Evolutionary conservation across 805 yeast genomes (phyloP).

Genomic region (Jamesozyma spencerorum): DNA sequence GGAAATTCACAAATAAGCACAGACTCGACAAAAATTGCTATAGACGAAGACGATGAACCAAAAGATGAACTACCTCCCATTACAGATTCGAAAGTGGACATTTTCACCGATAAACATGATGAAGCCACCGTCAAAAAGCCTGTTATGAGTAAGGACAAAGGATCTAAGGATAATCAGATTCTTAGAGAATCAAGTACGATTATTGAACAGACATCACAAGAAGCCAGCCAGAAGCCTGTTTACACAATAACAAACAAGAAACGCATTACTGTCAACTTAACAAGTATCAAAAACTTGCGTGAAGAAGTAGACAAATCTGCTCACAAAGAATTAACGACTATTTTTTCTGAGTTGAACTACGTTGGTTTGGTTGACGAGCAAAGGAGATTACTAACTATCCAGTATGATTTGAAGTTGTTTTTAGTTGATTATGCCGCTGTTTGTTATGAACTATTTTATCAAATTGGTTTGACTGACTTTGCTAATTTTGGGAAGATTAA

Average conservation of each 20-base stretch:
- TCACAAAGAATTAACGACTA: conserved; percentile 49
- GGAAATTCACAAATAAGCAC: too few relatives aligned
- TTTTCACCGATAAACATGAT: too few relatives aligned
- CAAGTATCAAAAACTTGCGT: conserved; percentile 51
- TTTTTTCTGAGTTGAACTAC: conserved; percentile 60
- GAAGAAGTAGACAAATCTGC: conserved; percentile 38
- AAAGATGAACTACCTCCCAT: neutral
- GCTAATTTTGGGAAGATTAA: conserved; percentile 64
- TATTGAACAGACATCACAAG: neutral
- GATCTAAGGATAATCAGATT: conserved; percentile 1
- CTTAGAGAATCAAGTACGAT: too few relatives aligned
- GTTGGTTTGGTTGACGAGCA: conserved; percentile 75
- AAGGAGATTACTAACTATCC: conserved; percentile 71
- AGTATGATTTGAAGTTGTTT: conserved; percentile 67
- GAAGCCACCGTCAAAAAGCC: too few relatives aligned
- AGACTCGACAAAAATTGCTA: neutral
- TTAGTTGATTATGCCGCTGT: conserved; percentile 73
- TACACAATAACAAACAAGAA: conserved; percentile 20
- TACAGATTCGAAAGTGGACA: too few relatives aligned
- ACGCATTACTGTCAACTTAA: conserved; percentile 39
- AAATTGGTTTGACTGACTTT: conserved; percentile 67
- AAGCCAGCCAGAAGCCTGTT: neutral
- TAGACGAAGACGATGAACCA: conserved; percentile 3
- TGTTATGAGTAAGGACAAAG: conserved; percentile 1
- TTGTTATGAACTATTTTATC: conserved; percentile 66